Base-by-base conservation (phyloP, 192 early-diverging fungal species). In the Rhizophagus prolifer region DNA sequence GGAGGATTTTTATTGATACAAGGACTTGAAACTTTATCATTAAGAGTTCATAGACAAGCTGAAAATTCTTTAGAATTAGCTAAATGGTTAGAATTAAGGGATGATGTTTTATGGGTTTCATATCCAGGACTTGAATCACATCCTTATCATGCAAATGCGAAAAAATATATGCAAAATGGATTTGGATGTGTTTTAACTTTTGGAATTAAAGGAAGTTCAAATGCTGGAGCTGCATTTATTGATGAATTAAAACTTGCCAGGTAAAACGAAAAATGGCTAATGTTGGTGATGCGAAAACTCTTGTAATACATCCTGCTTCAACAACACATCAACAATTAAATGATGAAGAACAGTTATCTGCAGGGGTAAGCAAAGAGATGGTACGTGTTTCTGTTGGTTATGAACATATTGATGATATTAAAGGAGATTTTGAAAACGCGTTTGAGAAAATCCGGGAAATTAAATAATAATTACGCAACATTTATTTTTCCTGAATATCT, bases 241-340 rank as follows among this genome's bases (percentile, higher is more conserved):
- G 87, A 94, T 73, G 79, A 69, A 14, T 88, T 96, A 46, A 86
- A 95, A 81, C 88, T 98, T 30, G 88, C 91, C 3, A 94, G 92
- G n/a, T 67, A 67, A 38, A 41, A 41, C n/a, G n/a, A n/a, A n/a
- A n/a, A n/a, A n/a, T 98, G 38, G 95, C 95, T 62, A 98, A 98
- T 72, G 94, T 98, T 25, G 96, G 96, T 71, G 96, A 98, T 83
- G 89, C 92, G 13, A 89, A 93, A 79, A 96, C 95, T 9, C 86
- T 98, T 30, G 93, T 93, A 25, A 94, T 96, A 76, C 92, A 95
- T 71, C 93, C 96, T 12, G 85, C 92, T 25, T 80, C 88, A 31
- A 96, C 95, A 8, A 98, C 94, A 14, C 95, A 98, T 80, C 93
- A 93, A 79, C 96, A 96, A 83, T 83, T 97, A 59, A 87, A 87